Conservation (phyloP, 805 yeast genomes). For the Babjeviella inositovora region DNA sequence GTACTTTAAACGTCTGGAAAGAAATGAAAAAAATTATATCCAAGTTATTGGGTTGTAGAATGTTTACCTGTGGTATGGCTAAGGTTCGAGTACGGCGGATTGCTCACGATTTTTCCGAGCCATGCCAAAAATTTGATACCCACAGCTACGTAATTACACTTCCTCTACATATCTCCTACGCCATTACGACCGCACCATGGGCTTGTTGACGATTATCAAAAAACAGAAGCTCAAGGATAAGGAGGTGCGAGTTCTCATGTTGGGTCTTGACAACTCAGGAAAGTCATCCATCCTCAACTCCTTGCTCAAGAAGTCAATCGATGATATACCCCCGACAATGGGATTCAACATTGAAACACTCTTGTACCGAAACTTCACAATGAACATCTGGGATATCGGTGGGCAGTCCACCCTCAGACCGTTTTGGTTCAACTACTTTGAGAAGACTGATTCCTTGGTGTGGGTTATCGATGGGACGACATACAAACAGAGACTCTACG, state of each 20-base stretch:
- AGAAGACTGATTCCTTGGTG: constrained; percentile 3
- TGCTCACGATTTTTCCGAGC: no score
- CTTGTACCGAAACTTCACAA: constrained; percentile 17
- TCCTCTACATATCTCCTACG: no score
- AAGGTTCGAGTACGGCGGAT: no score
- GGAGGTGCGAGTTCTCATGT: constrained; percentile 57
- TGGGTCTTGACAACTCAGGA: constrained; percentile 87
- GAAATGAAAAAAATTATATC: no score
- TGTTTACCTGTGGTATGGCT: no score
- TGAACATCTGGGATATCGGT: constrained; percentile 81
- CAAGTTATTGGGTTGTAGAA: no score
- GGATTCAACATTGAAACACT: constrained; percentile 74
- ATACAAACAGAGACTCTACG: constrained; percentile 1
- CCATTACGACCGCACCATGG: no score
- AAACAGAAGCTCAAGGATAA: constrained; percentile 72
- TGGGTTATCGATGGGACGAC: constrained; percentile 2
- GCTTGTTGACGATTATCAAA: constrained; percentile 60
- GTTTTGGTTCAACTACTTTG: constrained; percentile 24
- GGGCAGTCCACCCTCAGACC: constrained; percentile 75
- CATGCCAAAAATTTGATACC: no score
- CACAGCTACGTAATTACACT: no score
- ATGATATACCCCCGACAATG: constrained; percentile 68
- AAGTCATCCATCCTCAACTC: constrained; percentile 69
- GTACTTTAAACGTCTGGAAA: no score
- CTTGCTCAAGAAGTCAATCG: constrained; percentile 31